These are phyloP conservation scores for Ceratobasidium sp. DNA, from an alignment of 1,284 basidiomycete species.

Conservation along the genomic window DNA sequence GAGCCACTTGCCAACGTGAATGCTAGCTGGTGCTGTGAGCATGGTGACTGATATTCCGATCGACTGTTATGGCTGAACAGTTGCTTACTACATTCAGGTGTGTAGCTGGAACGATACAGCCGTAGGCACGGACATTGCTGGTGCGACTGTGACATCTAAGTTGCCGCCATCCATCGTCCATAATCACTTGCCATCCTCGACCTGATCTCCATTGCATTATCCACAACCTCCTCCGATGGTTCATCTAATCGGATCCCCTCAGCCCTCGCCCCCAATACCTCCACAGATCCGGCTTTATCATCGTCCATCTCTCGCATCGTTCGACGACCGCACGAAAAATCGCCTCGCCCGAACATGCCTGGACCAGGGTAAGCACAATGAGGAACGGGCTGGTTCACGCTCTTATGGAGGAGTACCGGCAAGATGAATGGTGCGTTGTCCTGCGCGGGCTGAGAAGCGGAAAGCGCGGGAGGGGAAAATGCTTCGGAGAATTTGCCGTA, in stretches of 20 bases:
- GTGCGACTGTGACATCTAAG: no score
- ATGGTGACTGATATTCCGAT: no score
- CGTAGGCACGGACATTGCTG: neutral
- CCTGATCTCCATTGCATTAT: slow-evolving; percentile 9
- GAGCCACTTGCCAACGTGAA: no score
- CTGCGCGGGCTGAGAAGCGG: slow-evolving; percentile 50
- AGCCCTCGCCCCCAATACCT: slow-evolving; percentile 59
- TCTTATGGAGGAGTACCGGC: slow-evolving; percentile 45
- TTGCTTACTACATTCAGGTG: no score
- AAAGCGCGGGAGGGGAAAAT: slow-evolving; percentile 52
- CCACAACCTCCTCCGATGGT: slow-evolving; percentile 54
- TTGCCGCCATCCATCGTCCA: no score
- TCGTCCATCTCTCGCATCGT: slow-evolving; percentile 79
- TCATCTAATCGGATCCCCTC: slow-evolving; percentile 20
- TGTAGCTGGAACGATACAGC: no score
- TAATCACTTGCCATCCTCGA: neutral
- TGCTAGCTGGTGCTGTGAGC: no score
- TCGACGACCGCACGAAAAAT: slow-evolving; percentile 80
- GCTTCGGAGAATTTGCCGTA: slow-evolving; percentile 11
- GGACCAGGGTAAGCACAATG: slow-evolving; percentile 72
- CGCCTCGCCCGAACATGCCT: slow-evolving; percentile 69
- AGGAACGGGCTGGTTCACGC: slow-evolving; percentile 71
- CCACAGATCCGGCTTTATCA: slow-evolving; percentile 71
- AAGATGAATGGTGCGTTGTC: slow-evolving; percentile 47
- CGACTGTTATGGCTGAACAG: no score